A percentile compares a stretch with the other conserved stretches of the same genome.
These are phyloP conservation scores for Pseudonitzschia delicatissima DNA, from an alignment of 108 stramenopile genomes.

Conservation along the genomic window DNA sequence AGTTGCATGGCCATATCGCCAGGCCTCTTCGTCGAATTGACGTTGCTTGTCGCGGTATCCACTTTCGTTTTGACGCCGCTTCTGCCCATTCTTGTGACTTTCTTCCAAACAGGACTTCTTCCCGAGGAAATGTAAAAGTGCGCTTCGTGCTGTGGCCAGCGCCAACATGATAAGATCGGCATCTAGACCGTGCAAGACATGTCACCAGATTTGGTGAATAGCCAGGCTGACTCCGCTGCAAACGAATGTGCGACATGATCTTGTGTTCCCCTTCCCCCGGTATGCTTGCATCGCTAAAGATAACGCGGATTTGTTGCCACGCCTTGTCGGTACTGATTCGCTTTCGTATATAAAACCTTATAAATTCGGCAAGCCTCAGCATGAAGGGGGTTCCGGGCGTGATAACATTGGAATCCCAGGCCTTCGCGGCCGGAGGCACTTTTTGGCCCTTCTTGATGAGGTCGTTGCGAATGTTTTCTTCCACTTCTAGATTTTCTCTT, in stretches of 20 bases:
- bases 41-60: constrained; percentile 71
- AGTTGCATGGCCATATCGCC: constrained; percentile 71
- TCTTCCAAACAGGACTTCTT: constrained; percentile 89
- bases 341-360: constrained; percentile 89
- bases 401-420: constrained; percentile 98
- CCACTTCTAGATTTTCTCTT: constrained; percentile 79
- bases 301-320: constrained; percentile 88
- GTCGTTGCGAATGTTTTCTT: constrained; percentile 76
- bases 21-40: constrained; percentile 71
- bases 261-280: constrained; percentile 99
- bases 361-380: constrained; percentile 80
- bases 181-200: constrained; percentile 97
- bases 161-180: constrained; percentile 99
- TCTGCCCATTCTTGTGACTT: constrained; percentile 64
- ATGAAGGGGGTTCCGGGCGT: constrained; percentile 99
- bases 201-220: constrained; percentile 95
- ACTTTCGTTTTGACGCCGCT: constrained; percentile 62
- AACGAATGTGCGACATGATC: constrained; percentile 92
- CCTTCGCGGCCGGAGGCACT: constrained; percentile 65
- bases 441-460: constrained; percentile 71
- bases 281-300: constrained; percentile 94
- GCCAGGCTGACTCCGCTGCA: constrained; percentile 89
- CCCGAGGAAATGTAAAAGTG: constrained; percentile 96
- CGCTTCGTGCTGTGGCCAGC: constrained; percentile 96
- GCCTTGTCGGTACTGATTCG: constrained; percentile 87